A percentile compares a stretch with the other conserved stretches of the same genome.
phyloP scores from a whole-genome alignment of 306 rosid species.

The Citrullus amarus region DNA sequence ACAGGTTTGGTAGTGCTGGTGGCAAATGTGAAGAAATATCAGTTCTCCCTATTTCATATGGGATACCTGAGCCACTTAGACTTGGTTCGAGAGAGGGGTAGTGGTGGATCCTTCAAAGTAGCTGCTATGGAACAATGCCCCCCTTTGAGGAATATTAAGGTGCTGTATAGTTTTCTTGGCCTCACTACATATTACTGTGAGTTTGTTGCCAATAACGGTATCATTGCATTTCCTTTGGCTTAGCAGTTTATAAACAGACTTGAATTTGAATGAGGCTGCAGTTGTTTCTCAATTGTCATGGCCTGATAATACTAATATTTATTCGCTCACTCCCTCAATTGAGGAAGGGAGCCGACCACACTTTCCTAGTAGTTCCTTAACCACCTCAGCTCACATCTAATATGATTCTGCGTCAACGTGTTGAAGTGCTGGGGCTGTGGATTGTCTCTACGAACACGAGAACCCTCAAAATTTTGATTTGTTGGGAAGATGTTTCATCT shows the following conservation, averaged over 20 bases:
- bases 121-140: neutral
- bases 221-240: neutral
- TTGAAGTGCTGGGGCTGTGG: neutral
- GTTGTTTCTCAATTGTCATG: neutral
- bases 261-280: neutral
- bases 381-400: neutral
- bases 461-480: neutral
- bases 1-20: neutral
- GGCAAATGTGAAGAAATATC: neutral
- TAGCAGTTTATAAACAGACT: neutral
- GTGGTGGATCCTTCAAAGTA: neutral
- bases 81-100: neutral
- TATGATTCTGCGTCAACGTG: neutral
- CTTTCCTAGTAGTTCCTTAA: neutral
- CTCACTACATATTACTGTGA: neutral
- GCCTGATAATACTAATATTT: neutral
- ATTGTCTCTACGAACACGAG: neutral
- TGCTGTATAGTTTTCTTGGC: neutral
- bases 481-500: neutral
- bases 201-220: neutral
- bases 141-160: neutral
- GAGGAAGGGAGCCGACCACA: neutral
- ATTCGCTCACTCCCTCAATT: neutral
- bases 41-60: neutral
- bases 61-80: neutral